phyloP scores from a whole-genome alignment of 129 eudicot genomes.

The Flaveria sonorensis region DNA sequence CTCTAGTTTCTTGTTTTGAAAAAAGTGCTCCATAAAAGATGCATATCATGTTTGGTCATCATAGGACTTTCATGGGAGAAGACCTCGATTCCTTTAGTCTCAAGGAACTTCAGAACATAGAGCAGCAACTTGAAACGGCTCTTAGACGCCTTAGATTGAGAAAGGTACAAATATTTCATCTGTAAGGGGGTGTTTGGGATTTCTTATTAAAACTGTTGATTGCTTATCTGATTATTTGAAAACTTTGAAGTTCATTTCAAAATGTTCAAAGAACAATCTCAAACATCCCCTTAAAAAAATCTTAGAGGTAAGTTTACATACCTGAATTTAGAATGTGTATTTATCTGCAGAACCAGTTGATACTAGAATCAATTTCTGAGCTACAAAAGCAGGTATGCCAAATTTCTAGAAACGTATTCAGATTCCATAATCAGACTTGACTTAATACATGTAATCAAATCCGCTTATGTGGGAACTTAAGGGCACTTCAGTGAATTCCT shows the following conservation, averaged over 20 bases:
- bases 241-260: no score
- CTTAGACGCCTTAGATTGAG: constrained; percentile 67
- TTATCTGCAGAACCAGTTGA: constrained; percentile 64
- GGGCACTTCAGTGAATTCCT: neutral
- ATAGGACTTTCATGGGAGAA: constrained; percentile 84
- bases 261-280: no score
- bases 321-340: neutral
- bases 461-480: neutral
- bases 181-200: neutral
- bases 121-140: constrained; percentile 74
- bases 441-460: neutral
- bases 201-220: neutral
- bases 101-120: constrained; percentile 82
- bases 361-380: constrained; percentile 73
- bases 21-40: neutral
- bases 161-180: constrained; percentile 47
- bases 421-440: neutral
- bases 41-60: neutral
- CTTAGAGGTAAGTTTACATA: no score
- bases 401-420: constrained; percentile 16
- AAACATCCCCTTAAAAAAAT: no score
- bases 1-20: neutral
- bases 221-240: neutral
- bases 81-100: constrained; percentile 62
- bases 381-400: constrained; percentile 75